Percentiles rank a stretch among this genome's conserved stretches.
Conservation (phyloP, 2,329 filamentous ascomycete species). For the Calonectria montana region DNA sequence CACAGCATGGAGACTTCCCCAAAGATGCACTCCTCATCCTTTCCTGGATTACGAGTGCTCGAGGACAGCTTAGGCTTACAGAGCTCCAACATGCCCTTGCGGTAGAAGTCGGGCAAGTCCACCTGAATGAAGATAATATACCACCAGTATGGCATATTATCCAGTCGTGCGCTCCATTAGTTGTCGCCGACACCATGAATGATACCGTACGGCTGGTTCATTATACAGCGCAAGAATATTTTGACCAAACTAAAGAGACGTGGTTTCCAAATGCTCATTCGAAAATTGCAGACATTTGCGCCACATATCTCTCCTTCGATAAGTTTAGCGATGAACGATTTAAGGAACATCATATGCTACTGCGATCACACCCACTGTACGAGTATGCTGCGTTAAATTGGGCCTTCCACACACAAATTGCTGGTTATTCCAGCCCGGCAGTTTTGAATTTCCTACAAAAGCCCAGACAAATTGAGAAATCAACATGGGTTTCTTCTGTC, state of each 20-base stretch:
- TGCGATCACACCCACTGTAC: conserved; percentile 41
- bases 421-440: background rate
- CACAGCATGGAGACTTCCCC: background rate
- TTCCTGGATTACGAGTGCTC: background rate
- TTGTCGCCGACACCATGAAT: background rate
- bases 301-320: conserved; percentile 50
- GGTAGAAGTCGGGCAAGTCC: background rate
- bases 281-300: conserved; percentile 44
- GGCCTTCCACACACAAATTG: conserved; percentile 45
- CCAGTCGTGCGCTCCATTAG: background rate
- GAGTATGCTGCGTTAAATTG: conserved; percentile 48
- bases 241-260: background rate
- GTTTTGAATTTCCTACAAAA: conserved; percentile 28
- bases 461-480: conserved; percentile 26
- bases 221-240: background rate
- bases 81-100: background rate
- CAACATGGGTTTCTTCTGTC: conserved; percentile 32
- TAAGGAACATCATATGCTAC: conserved; percentile 26
- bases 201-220: background rate
- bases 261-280: conserved; percentile 32
- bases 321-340: conserved; percentile 27
- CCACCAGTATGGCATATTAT: background rate
- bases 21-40: background rate
- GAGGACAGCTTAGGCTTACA: background rate
- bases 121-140: background rate